A percentile compares a stretch with the other conserved stretches of the same genome.
phyloP scores from a whole-genome alignment of 2,329 filamentous ascomycete genomes.

The Fusarium chaquense region DNA sequence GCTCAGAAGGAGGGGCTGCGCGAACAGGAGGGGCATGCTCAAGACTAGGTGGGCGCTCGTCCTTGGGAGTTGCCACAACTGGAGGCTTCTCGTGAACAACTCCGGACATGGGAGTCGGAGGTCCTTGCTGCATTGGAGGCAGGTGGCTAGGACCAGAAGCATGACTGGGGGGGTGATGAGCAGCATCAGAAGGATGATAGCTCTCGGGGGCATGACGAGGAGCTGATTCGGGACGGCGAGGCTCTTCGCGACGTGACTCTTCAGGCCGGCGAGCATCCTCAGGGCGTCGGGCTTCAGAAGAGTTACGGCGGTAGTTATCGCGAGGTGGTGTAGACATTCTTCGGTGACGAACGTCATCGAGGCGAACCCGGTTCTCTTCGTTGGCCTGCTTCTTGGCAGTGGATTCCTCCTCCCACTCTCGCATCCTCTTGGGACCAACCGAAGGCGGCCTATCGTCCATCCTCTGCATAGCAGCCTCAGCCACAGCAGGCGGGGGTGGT shows the following conservation, averaged over 20 bases:
- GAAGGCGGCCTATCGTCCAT: slow-evolving; percentile 81
- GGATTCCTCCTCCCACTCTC: slow-evolving; percentile 92
- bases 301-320: slow-evolving; percentile 79
- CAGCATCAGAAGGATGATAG: slow-evolving; percentile 93
- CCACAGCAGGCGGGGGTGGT: slow-evolving; percentile 67
- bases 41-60: slow-evolving; percentile 66
- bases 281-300: slow-evolving; percentile 76
- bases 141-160: slow-evolving; percentile 66
- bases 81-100: slow-evolving; percentile 63
- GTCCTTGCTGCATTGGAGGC: slow-evolving; percentile 72
- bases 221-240: slow-evolving; percentile 68
- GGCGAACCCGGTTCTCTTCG: slow-evolving; percentile 86
- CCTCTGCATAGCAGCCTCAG: slow-evolving; percentile 74
- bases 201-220: slow-evolving; percentile 80
- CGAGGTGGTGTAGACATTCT: slow-evolving; percentile 80
- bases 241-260: slow-evolving; percentile 71
- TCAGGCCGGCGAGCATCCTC: slow-evolving; percentile 74
- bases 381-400: slow-evolving; percentile 86
- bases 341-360: slow-evolving; percentile 86
- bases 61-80: slow-evolving; percentile 58
- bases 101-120: slow-evolving; percentile 65
- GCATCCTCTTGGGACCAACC: slow-evolving; percentile 82
- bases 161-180: slow-evolving; percentile 76
- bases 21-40: slow-evolving; percentile 54
- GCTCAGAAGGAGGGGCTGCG: slow-evolving; percentile 71